Evolutionary conservation across 352 stramenopile genomes (phyloP), one percentile per base, ranked within the genome.

Genomic region (Pythium aphanidermatum): DNA sequence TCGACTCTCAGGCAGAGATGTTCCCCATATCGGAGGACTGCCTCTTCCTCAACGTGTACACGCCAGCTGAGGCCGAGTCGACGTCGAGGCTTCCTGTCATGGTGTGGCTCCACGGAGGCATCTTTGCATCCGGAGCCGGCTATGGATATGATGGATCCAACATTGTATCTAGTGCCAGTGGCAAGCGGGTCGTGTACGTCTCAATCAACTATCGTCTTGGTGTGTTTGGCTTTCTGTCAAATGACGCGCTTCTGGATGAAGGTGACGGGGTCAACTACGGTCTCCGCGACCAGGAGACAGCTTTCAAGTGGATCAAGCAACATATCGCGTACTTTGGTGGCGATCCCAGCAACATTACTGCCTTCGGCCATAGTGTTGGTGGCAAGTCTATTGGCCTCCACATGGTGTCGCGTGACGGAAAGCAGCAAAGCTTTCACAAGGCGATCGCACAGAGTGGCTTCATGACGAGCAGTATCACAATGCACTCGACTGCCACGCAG

Each of bases 291-390:
- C 34, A 61, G 5, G 46, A 50, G 24, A 37, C 63, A 10, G 65
- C 57, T 1, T 70, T 68, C 31, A 16, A 70, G 44, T 74, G 65
- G 60, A 55, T 66, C 9, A 37, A 63, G 17, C 48, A 60, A 35
- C 63, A 74, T 46, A 74, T 74, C 38, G 10, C 14, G 28, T 58
- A 55, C 14, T 75, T 69, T 23, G 65, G 65, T 3, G 65, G 65
- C 19, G 50, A 75, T 51, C 54, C 65, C 9, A 16, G 54, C 28
- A 48, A 74, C 30, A 45, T 74, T 2, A 74, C 64, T 3, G 64
- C 60, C 2, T 25, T 68, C 6, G 64, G 64, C 6, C 42, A 58
- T 16, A 58, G 51, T 13, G 51, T 30, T 13, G 51, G 51, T 0
- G 17, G 34, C 1, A 33, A 28, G n/a, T 42, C 36, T 1, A 16